phyloP scores from a whole-genome alignment of 805 yeast species.

The Brettanomyces nanus region DNA sequence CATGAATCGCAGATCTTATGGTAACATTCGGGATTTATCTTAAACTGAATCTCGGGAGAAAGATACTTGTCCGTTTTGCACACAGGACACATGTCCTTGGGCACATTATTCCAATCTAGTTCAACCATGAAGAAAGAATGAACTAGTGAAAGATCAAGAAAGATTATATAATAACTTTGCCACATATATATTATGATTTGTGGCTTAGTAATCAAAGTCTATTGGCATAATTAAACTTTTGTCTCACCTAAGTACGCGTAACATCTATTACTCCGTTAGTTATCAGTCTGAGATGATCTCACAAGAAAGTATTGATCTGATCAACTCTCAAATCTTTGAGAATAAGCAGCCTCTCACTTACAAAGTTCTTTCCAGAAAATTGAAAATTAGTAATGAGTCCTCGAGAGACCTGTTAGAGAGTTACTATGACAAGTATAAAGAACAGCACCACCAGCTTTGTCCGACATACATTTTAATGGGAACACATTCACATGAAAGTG shows the following conservation, averaged over 20 bases:
- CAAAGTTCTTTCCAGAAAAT: constrained; percentile 15
- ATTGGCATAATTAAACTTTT: no score
- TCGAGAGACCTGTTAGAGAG: constrained; percentile 17
- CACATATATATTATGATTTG: no score
- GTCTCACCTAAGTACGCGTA: no score
- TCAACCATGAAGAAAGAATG: constrained; percentile 20
- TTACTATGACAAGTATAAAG: constrained; percentile 13
- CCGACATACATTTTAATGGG: constrained; percentile 12
- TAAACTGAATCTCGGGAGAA: constrained; percentile 86
- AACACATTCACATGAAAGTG: constrained; percentile 5
- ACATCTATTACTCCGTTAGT: no score
- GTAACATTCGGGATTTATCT: constrained; percentile 95
- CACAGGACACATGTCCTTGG: constrained; percentile 72
- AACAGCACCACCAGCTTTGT: constrained; percentile 8
- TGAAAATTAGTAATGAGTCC: constrained; percentile 10
- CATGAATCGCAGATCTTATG: constrained; percentile 97
- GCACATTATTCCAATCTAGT: constrained; percentile 27
- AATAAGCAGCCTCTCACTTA: constrained; percentile 21
- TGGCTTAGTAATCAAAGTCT: no score
- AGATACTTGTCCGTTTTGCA: constrained; percentile 93
- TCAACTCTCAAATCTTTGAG: constrained; percentile 12
- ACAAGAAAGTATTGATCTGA: constrained; percentile 10
- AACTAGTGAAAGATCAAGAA: no score
- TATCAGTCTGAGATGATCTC: no score
- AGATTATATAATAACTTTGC: no score